phyloP scores from a whole-genome alignment of 129 eudicot species.

The Lactuca sativa region DNA sequence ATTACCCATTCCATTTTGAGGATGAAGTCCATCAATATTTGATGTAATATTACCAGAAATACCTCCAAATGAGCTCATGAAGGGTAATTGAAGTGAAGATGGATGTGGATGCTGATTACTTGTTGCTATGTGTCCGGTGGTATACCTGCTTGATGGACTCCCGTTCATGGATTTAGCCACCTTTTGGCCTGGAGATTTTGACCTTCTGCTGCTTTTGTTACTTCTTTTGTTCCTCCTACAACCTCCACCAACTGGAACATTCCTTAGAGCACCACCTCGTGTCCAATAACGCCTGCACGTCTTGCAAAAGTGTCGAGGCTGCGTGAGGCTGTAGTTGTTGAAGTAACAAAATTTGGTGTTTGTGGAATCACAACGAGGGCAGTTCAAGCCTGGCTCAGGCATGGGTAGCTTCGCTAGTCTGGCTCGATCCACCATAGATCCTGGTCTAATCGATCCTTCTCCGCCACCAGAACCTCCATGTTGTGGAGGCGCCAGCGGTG shows the following conservation, averaged over 20 bases:
- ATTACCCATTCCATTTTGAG: constrained; percentile 44
- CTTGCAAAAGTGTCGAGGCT: constrained; percentile 96
- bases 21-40: constrained; percentile 46
- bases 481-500: constrained; percentile 39
- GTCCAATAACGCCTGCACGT: constrained; percentile 80
- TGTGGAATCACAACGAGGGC: constrained; percentile 81
- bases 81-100: constrained; percentile 54
- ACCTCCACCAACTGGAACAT: constrained; percentile 91
- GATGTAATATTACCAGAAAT: constrained; percentile 39
- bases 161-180: constrained; percentile 27
- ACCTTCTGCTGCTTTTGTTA: constrained; percentile 39
- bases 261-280: constrained; percentile 76
- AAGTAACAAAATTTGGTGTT: constrained; percentile 85
- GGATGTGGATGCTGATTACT: constrained; percentile 40
- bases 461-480: constrained; percentile 35
- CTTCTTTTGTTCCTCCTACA: constrained; percentile 81
- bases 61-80: constrained; percentile 49
- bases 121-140: constrained; percentile 30
- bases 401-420: constrained; percentile 72
- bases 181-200: constrained; percentile 56
- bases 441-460: constrained; percentile 61
- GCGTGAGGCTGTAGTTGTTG: constrained; percentile 79
- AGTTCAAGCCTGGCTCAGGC: constrained; percentile 68
- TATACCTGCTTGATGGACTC: constrained; percentile 33
- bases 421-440: constrained; percentile 84